Base-by-base conservation (phyloP, 768 basidiomycete genomes). In the Mycena vitilis region DNA sequence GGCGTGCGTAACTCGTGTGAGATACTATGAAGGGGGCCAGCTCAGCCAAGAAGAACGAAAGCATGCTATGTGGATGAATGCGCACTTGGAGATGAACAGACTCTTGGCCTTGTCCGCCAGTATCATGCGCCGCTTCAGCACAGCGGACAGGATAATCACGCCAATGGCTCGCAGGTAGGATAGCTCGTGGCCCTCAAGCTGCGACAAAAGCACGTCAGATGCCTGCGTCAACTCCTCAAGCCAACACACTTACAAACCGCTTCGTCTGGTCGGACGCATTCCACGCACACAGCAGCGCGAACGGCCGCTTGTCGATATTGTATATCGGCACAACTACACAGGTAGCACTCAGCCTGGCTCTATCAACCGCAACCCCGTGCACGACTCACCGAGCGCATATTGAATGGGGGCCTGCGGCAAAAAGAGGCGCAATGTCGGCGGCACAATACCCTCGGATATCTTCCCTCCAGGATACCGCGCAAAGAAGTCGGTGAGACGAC, bases 21-120 rank as follows among this genome's bases (percentile, higher is more conserved):
- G 72, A 96, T 95, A 75, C 94, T 95, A 69, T 54, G 45, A 60
- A 40, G 25, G 36, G 22, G 10, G 25, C 61, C 30, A 30, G 3
- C 30, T 48, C 49, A 48, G 44, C 42, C 48, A 42, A 60, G n/a
- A 12, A 55, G 42, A 45, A 44, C 36, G n/a, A 37, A 63, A 38
- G 15, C 47, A 30, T 30, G 30, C 30, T 16, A 57, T 40, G 30
- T 23, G 34, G 25, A 7, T 16, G 23, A 37, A n/a, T n/a, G 74
- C 88, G 51, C 61, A 94, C 94, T 96, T 96, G 15, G 94, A 95
- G 67, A 96, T 96, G 80, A 96, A 96, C 51, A 95, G 77, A 71
- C 92, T 90, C 80, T 97, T 98, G 1, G 96, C 93, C 76, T 97
- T 96, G 77, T 98, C 96, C 20, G 96, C 96, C 4, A 97, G 84